Evolutionary conservation across 495 filamentous ascomycete genomes (phyloP), one percentile per base, ranked within the genome.

Genomic region (Penicillium angulare): DNA sequence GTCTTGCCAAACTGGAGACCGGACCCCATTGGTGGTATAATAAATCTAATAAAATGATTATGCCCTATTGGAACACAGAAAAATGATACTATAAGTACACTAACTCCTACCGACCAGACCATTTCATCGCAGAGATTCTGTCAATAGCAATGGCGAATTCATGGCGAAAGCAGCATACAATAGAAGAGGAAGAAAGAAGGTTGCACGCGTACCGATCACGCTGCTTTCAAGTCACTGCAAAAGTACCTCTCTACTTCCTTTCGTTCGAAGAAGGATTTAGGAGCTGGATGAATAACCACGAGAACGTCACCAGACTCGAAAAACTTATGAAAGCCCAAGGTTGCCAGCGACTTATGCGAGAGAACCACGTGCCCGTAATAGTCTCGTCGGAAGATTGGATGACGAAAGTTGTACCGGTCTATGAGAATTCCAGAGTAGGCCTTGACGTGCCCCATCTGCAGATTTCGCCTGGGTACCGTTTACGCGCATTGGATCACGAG

Each of bases 401-500:
- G 31, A 26, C 20, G 24, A 31, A 32, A 15, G 44, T 47, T 20
- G 21, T 15, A 16, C 31, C 12, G 44, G 15, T 20, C 36, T 22
- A 39, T 18, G 18, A 35, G 26, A 42, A 29, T 32, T 21, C n/a
- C 12, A n/a, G n/a, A n/a, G n/a, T n/a, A n/a, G n/a, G n/a, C n/a
- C n/a, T n/a, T n/a, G 20, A 23, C 31, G 18, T 36, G 32, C 21
- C 32, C 7, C 16, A 22, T 32, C 33, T 52, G 32, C 10, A 39
- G 15, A 38, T 52, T 2, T 43, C 43, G 26, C 12, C 17, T 0
- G 33, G 46, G 23, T 49, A 52, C 24, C 15, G 26, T 5, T 15
- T 57, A 6, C 43, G 17, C 13, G 55, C 49, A 6, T 27, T 40
- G 27, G 40, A 42, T 34, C 55, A 57, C 29, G 44, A 49, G 22